Conservation (phyloP, 75 land plant species). For the Pinus tabuliformis region DNA sequence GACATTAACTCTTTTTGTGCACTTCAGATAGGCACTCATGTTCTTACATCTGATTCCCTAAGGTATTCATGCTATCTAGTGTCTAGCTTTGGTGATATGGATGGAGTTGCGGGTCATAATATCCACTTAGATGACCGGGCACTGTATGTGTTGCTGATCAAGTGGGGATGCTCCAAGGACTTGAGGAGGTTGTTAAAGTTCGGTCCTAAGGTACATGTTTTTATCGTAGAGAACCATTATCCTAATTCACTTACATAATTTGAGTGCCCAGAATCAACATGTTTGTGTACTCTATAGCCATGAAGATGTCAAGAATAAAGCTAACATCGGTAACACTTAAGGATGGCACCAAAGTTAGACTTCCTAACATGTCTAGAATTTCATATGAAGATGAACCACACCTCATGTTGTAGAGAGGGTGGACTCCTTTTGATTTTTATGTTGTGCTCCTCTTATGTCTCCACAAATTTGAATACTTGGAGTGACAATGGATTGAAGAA, state of each 20-base stretch:
- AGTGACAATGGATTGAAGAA: conserved; percentile 86
- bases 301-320: conserved; percentile 81
- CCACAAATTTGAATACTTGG: conserved; percentile 93
- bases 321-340: conserved; percentile 80
- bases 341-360: conserved; percentile 87
- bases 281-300: conserved; percentile 75
- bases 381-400: conserved; percentile 89
- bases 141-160: conserved; percentile 61
- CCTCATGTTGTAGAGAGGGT: conserved; percentile 86
- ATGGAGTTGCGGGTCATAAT: conserved; percentile 29
- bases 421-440: conserved; percentile 94
- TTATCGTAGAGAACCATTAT: conserved; percentile 90
- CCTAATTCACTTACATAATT: conserved; percentile 87
- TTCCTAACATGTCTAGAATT: conserved; percentile 78
- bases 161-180: conserved; percentile 87
- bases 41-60: conserved; percentile 73
- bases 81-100: conserved; percentile 62
- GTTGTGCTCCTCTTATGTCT: conserved; percentile 83
- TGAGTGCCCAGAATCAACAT: conserved; percentile 61
- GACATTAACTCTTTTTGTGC: conserved; percentile 86
- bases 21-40: conserved; percentile 57
- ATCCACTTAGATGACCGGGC: conserved; percentile 33
- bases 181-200: conserved; percentile 51
- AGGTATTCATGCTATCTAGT: conserved; percentile 88
- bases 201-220: conserved; percentile 56